Evolutionary conservation across 2,329 filamentous ascomycete species (phyloP), one percentile per base, ranked within the genome.

Genomic region (Microdochium paspali): DNA sequence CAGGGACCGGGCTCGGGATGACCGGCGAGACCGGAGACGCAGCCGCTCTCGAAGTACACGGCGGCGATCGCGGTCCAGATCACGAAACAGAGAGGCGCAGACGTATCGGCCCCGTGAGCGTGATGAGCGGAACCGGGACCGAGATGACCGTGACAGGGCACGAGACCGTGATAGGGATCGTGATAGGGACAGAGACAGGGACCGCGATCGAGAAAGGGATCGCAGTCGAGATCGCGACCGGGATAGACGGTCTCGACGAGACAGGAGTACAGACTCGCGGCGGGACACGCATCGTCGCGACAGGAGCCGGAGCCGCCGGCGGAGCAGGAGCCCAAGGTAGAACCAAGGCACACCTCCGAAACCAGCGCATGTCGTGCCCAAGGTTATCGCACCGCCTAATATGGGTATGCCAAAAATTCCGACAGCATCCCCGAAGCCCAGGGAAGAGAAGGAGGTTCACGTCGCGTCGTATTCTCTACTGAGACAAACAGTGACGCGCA

Each of bases 171-270:
- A 60, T 7, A 53, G 61, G 20, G 67, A 69, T 44, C 56, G 62
- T n/a, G 68, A 66, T 40, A 58, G 63, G 30, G 62, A 63, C 10
- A 54, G 59, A 10, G 56, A 60, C 9, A 53, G 61, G 20, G 67
- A 69, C 44, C 56, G 62, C 18, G 68, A 66, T 40, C 58, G 63
- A 31, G 62, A 63, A 9, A 54, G 59, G 30, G 62, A 60, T 20
- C 53, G 50, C n/a, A 66, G 70, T 28, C 62, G 68, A 24, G 69
- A 68, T 24, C 54, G 61, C 3, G 63, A 68, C 39, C 58, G 63
- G 47, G 69, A 74, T 18, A 59, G 66, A 7, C 53, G 54, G 15
- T 50, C 42, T 10, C 51, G 56, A 10, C 55, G 58, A 2, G 54
- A 55, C 32, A 53, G 57, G 24, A 50, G 48, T 26, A 30, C 44